Evolutionary conservation across 2,329 filamentous ascomycete genomes (phyloP), one percentile per base, ranked within the genome.

Genomic region (Fusarium scirpi): DNA sequence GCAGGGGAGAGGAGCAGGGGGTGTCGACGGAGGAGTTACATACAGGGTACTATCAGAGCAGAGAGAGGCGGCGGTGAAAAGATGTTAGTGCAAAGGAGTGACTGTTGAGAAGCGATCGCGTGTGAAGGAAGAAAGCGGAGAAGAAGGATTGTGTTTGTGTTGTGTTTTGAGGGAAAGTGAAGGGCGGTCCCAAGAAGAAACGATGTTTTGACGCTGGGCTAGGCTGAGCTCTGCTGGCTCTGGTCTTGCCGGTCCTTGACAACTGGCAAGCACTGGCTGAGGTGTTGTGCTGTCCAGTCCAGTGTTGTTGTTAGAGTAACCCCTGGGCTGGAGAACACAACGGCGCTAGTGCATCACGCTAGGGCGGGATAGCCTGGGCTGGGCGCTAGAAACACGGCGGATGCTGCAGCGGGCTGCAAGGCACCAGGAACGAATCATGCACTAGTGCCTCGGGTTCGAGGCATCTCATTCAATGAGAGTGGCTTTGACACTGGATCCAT

Each of bases 141-240:
- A 41, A 49, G 24, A 20, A 57, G 18, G 34, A 38, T 38, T 38
- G 10, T 38, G 34, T 38, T 38, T 30, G 29, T 30, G 32, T 34
- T 44, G 13, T 43, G 54, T 54, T 62, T 72, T 45, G 32, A 64
- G 56, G 56, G 51, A 70, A 61, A 67, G 59, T 65, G 45, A 65
- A 69, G 66, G 70, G 46, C 49, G 48, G 45, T 52, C 43, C 49
- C 43, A 46, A 58, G 63, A 71, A 51, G 72, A 74, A 71, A 70
- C 76, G 74, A 44, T 66, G 73, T 76, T 76, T 73, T 61, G 69
- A 62, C 29, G 20, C 41, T 63, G 58, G 47, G n/a, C 60, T 67
- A n/a, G 34, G 22, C 30, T 52, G 30, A 51, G 22, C 18, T 38
- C 34, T n/a, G 6, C 32, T 52, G n/a, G 2, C 18, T 38, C 34